phyloP scores from a whole-genome alignment of 345 rosid species.

The Orychophragmus violaceus region DNA sequence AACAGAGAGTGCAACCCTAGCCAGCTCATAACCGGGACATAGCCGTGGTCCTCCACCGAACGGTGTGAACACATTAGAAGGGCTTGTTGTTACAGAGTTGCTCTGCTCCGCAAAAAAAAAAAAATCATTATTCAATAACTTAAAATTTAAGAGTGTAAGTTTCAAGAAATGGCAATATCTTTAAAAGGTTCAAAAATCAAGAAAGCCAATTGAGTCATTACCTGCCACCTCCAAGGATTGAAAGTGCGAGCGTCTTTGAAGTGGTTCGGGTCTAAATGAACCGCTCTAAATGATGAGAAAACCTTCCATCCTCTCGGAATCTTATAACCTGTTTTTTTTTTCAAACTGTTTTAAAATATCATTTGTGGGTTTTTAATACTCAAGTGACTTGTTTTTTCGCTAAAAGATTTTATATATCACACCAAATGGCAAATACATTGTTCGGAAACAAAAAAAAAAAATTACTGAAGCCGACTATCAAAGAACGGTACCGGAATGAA shows the following conservation, averaged over 20 bases:
- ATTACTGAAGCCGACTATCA: no score
- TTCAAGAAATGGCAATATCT: no score
- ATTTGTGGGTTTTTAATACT: no score
- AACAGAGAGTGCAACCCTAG: conserved; percentile 56
- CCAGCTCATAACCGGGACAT: conserved; percentile 61
- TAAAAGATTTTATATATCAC: no score
- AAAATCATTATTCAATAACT: background rate
- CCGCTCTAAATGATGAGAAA: conserved; percentile 94
- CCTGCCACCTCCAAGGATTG: conserved; percentile 98
- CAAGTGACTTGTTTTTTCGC: no score
- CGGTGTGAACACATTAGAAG: conserved; percentile 43
- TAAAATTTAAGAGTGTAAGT: background rate
- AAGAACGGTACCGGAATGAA: no score
- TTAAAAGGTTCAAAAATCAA: background rate
- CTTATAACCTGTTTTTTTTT: conserved; percentile 58
- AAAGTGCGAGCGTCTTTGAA: conserved; percentile 90
- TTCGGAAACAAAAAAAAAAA: no score
- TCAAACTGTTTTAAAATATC: background rate
- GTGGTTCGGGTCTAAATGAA: conserved; percentile 70
- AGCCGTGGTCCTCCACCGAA: conserved; percentile 60
- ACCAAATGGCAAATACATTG: no score
- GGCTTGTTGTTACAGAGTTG: conserved; percentile 41
- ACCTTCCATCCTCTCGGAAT: conserved; percentile 97
- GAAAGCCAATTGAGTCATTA: background rate
- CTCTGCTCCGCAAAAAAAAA: conserved; percentile 38